A percentile compares a stretch with the other conserved stretches of the same genome.
phyloP scores from a whole-genome alignment of 176 grass and related monocot species.

The Tuctoria greenei region DNA sequence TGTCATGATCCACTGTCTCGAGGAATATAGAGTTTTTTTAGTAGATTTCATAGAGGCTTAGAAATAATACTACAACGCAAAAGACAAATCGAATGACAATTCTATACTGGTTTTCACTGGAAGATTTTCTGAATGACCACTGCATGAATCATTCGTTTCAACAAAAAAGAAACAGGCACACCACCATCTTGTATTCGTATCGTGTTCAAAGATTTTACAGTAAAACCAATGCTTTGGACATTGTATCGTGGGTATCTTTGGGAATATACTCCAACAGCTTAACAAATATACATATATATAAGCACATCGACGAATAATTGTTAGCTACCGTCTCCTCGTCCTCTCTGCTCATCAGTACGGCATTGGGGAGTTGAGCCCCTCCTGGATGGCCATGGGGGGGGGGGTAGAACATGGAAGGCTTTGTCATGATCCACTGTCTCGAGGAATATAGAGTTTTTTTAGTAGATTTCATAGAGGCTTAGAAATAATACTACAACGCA shows the following conservation, averaged over 20 bases:
- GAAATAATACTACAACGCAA: no score
- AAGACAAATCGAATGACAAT: no score
- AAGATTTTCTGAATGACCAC: no score
- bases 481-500: no score
- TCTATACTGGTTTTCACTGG: no score
- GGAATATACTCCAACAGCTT: conserved; percentile 7
- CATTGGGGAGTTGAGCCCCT: conserved; percentile 87
- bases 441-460: no score
- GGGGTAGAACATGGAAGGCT: no score
- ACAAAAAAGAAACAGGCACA: background rate
- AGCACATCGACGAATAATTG: conserved; percentile 22
- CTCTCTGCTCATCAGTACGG: conserved; percentile 41
- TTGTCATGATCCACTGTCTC: no score
- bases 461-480: no score
- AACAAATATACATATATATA: conserved; percentile 15
- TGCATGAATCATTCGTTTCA: background rate
- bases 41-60: no score
- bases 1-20: no score
- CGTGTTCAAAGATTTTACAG: conserved; percentile 30
- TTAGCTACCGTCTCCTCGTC: background rate
- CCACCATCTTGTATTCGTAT: conserved; percentile 30
- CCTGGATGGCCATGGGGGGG: conserved; percentile 84
- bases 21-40: no score
- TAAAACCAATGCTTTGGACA: conserved; percentile 30
- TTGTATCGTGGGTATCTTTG: conserved; percentile 21